A percentile compares a stretch with the other conserved stretches of the same genome.
These are phyloP conservation scores for Chaetomiaceae sp. DNA, from an alignment of 2,329 filamentous ascomycete genomes.

Conservation along the genomic window DNA sequence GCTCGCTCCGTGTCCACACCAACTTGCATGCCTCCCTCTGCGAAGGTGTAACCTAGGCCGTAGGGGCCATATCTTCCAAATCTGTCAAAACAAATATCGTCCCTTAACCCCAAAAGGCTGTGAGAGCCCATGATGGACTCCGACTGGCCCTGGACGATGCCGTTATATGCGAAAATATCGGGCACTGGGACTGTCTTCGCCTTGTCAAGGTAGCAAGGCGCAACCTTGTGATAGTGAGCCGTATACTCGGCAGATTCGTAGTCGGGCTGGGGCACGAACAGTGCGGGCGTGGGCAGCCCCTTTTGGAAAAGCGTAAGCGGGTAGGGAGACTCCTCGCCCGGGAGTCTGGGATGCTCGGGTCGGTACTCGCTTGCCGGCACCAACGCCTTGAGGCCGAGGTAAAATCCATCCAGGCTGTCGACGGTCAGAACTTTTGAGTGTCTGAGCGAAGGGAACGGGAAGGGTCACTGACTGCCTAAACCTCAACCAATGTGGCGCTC, in stretches of 20 bases:
- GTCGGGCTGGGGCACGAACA: conserved; percentile 66
- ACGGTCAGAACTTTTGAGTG: conserved; percentile 16
- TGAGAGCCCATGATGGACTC: conserved; percentile 75
- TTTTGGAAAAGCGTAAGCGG: conserved; percentile 33
- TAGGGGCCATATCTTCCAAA: conserved; percentile 82
- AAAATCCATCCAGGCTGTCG: conserved; percentile 71
- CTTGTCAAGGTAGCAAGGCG: conserved; percentile 60
- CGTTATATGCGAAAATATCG: conserved; percentile 62
- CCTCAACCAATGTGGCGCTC: conserved; percentile 35
- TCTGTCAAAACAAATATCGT: conserved; percentile 82
- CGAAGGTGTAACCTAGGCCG: conserved; percentile 73
- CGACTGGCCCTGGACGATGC: conserved; percentile 71
- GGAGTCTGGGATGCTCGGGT: conserved; percentile 64
- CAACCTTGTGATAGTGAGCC: conserved; percentile 46
- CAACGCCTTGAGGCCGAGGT: conserved; percentile 69
- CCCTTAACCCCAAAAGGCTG: conserved; percentile 63
- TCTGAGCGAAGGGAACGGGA: background rate
- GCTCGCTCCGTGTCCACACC: conserved; percentile 67
- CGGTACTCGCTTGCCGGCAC: conserved; percentile 58
- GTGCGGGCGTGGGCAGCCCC: conserved; percentile 40
- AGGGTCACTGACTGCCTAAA: conserved; percentile 39
- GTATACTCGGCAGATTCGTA: conserved; percentile 55
- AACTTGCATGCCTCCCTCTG: conserved; percentile 66
- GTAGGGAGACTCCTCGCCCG: conserved; percentile 33
- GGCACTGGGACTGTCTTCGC: conserved; percentile 54